A percentile compares a stretch with the other conserved stretches of the same genome.
These are phyloP conservation scores for Leccinum broughii DNA, from an alignment of 768 basidiomycete genomes.

Conservation along the genomic window DNA sequence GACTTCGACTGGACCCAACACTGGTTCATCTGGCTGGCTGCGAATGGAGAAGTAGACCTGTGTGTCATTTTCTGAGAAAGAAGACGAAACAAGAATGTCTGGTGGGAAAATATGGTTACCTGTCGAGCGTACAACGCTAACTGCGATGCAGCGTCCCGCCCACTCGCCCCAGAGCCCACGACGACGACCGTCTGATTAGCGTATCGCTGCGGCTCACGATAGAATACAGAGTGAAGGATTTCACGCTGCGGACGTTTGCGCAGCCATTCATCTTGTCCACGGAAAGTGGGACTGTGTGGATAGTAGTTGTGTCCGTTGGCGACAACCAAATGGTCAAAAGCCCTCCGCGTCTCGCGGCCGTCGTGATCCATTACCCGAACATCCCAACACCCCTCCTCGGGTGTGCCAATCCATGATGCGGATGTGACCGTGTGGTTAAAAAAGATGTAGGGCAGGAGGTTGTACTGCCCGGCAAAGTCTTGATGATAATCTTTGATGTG, in stretches of 20 bases:
- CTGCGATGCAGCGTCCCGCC: slow-evolving; percentile 49
- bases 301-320: slow-evolving; percentile 58
- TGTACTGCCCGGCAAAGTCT: slow-evolving; percentile 40
- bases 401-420: slow-evolving; percentile 45
- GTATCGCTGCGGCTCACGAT: slow-evolving; percentile 48
- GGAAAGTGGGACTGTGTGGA: slow-evolving; percentile 46
- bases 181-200: slow-evolving; percentile 46
- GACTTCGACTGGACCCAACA: slow-evolving; percentile 25
- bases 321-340: slow-evolving; percentile 55
- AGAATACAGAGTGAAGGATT: slow-evolving; percentile 55
- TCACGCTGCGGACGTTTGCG: slow-evolving; percentile 34
- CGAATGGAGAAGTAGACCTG: slow-evolving; percentile 41
- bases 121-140: slow-evolving; percentile 39
- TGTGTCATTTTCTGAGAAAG: not conserved
- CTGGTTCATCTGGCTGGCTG: slow-evolving; percentile 16
- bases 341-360: slow-evolving; percentile 22
- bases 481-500: slow-evolving; percentile 48
- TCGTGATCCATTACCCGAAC: slow-evolving; percentile 33
- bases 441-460: slow-evolving; percentile 40
- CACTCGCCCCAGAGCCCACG: slow-evolving; percentile 49
- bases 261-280: slow-evolving; percentile 52
- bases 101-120: slow-evolving; percentile 33
- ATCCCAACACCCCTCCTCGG: slow-evolving; percentile 44
- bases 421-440: slow-evolving; percentile 45
- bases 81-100: not conserved